Conservation (phyloP, 495 filamentous ascomycete species). For the Penicillium paxilli region DNA sequence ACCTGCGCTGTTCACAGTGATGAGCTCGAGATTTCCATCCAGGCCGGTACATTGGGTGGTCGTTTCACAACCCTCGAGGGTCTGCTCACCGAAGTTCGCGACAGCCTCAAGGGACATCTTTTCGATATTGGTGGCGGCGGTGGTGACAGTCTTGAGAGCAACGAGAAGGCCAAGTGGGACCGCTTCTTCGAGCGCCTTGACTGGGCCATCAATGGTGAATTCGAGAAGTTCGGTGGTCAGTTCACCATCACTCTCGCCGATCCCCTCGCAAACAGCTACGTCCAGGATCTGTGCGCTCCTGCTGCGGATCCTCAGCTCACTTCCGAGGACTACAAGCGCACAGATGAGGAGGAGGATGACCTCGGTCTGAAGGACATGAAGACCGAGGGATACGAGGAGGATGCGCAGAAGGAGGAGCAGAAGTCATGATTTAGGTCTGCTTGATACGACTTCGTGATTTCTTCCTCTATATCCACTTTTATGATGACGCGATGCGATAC, state of each 20-base stretch:
- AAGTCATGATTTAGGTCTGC: slow-evolving; percentile 7
- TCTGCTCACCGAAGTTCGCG: slow-evolving; percentile 86
- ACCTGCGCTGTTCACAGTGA: slow-evolving; percentile 81
- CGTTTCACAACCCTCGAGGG: slow-evolving; percentile 97
- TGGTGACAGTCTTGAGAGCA: slow-evolving; percentile 70
- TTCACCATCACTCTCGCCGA: slow-evolving; percentile 88
- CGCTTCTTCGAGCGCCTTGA: slow-evolving; percentile 76
- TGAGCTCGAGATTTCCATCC: slow-evolving; percentile 79
- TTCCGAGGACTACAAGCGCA: slow-evolving; percentile 82
- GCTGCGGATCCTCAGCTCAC: slow-evolving; percentile 78
- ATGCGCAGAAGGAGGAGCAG: slow-evolving; percentile 33
- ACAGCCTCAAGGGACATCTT: slow-evolving; percentile 82
- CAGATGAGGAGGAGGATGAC: slow-evolving; percentile 87
- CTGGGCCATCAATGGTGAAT: slow-evolving; percentile 75
- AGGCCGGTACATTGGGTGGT: slow-evolving; percentile 91
- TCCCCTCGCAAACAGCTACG: slow-evolving; percentile 86
- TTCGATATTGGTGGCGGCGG: slow-evolving; percentile 69
- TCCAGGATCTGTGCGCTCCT: slow-evolving; percentile 77
- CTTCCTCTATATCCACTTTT: slow-evolving; percentile 17
- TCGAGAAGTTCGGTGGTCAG: slow-evolving; percentile 38
- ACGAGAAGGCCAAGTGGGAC: slow-evolving; percentile 70
- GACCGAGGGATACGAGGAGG: slow-evolving; percentile 78
- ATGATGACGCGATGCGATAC: slow-evolving; percentile 31
- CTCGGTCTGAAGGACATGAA: slow-evolving; percentile 91
- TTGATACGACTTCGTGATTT: slow-evolving; percentile 1